phyloP scores from a whole-genome alignment of 2,329 filamentous ascomycete species.

The Apiospora arundinis region DNA sequence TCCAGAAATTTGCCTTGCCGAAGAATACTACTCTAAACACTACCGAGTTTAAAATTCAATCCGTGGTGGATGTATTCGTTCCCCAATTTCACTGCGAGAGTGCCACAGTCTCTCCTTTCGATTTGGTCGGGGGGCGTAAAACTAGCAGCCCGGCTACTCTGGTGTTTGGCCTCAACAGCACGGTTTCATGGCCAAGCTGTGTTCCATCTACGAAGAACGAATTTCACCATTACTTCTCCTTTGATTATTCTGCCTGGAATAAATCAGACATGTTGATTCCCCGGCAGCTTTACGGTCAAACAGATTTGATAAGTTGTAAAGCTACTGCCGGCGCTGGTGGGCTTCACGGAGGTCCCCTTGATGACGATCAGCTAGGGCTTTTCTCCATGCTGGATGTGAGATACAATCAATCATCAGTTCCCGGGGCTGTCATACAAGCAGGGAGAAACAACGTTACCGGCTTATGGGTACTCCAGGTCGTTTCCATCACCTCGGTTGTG shows the following conservation, averaged over 20 bases:
- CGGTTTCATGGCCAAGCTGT: constrained; percentile 14
- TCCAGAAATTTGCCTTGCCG: constrained; percentile 16
- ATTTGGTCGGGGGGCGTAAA: not conserved
- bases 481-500: constrained; percentile 3
- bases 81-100: not conserved
- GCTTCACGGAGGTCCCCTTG: not conserved
- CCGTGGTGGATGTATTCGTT: not conserved
- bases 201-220: not conserved
- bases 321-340: not conserved
- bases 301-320: not conserved
- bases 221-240: not conserved
- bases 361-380: not conserved
- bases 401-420: constrained; percentile 21
- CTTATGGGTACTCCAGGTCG: constrained; percentile 19
- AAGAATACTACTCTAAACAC: constrained; percentile 3
- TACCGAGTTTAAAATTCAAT: not conserved
- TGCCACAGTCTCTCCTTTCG: not conserved
- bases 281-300: not conserved
- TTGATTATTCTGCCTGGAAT: not conserved
- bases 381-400: constrained; percentile 18
- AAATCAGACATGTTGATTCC: not conserved
- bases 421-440: not conserved
- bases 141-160: not conserved
- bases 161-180: not conserved
- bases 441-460: not conserved